These are phyloP conservation scores for Phytomonas sp. DNA, from an alignment of 208 protist species.

Conservation along the genomic window DNA sequence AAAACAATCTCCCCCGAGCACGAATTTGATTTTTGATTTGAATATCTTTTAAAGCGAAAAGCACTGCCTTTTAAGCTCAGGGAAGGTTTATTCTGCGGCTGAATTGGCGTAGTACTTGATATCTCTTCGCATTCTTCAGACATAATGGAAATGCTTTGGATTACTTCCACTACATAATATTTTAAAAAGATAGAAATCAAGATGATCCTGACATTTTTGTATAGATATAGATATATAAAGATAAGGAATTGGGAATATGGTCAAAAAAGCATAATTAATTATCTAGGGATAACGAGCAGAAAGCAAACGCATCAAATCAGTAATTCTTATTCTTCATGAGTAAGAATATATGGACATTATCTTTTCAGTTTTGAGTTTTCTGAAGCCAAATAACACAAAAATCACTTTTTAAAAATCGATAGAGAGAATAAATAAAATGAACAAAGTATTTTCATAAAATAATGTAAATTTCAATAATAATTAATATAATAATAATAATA, in stretches of 20 bases:
- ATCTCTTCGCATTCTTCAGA: background rate
- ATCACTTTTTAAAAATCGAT: too few relatives aligned
- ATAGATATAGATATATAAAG: background rate
- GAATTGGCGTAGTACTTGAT: background rate
- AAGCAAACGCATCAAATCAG: too few relatives aligned
- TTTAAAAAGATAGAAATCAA: background rate
- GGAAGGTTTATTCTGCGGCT: background rate
- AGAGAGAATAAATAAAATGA: background rate
- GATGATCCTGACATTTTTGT: background rate
- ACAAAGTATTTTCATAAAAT: too few relatives aligned
- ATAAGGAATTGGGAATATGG: too few relatives aligned
- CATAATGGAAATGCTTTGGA: background rate
- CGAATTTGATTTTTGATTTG: background rate
- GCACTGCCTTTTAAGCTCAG: background rate
- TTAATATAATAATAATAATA: too few relatives aligned
- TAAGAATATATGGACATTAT: too few relatives aligned
- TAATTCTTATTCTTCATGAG: too few relatives aligned
- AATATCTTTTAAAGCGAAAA: background rate
- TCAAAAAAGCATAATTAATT: too few relatives aligned
- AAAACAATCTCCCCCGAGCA: background rate
- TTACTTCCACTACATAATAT: background rate
- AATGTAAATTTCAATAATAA: too few relatives aligned
- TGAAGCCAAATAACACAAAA: too few relatives aligned
- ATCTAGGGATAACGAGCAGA: too few relatives aligned
- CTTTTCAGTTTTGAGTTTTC: too few relatives aligned